Conservation (phyloP, 179 eudicot species). For the Beta lomatogona region DNA sequence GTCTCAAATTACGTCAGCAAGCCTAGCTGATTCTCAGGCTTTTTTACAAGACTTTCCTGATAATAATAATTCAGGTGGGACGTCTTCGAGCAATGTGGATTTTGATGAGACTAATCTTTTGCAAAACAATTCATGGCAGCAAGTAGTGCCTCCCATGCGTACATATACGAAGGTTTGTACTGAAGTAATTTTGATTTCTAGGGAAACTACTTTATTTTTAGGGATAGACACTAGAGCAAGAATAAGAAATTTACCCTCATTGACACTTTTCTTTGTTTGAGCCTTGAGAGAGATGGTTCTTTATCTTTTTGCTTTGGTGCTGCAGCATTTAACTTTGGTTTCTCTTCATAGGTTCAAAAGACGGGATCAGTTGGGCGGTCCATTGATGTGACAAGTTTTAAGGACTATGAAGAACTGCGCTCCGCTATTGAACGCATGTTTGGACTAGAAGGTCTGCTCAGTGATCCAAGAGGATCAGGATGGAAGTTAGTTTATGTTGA, state of each 20-base stretch:
- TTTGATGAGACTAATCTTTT: constrained; percentile 67
- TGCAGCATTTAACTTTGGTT: not conserved
- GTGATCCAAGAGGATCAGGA: constrained; percentile 65
- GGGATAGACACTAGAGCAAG: not conserved
- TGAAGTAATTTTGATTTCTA: not conserved
- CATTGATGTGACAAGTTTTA: constrained; percentile 87
- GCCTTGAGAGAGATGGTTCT: not conserved
- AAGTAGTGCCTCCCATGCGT: constrained; percentile 71
- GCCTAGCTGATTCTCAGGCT: constrained; percentile 76
- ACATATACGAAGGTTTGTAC: constrained; percentile 74
- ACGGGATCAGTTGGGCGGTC: constrained; percentile 96
- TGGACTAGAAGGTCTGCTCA: constrained; percentile 80
- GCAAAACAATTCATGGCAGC: constrained; percentile 76
- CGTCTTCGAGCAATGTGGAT: constrained; percentile 82
- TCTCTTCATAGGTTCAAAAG: constrained; percentile 72
- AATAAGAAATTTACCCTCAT: not conserved
- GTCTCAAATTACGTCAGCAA: constrained; percentile 86
- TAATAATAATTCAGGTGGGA: constrained; percentile 71
- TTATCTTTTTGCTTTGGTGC: not conserved
- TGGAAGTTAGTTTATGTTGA: constrained; percentile 97
- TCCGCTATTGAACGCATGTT: constrained; percentile 88
- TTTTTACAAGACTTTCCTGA: constrained; percentile 82
- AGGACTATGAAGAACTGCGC: constrained; percentile 74
- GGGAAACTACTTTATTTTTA: too few relatives aligned
- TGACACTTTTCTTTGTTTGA: not conserved